A percentile compares a stretch with the other conserved stretches of the same genome.
phyloP scores from a whole-genome alignment of 306 rosid genomes.

The Citrullus amarus region DNA sequence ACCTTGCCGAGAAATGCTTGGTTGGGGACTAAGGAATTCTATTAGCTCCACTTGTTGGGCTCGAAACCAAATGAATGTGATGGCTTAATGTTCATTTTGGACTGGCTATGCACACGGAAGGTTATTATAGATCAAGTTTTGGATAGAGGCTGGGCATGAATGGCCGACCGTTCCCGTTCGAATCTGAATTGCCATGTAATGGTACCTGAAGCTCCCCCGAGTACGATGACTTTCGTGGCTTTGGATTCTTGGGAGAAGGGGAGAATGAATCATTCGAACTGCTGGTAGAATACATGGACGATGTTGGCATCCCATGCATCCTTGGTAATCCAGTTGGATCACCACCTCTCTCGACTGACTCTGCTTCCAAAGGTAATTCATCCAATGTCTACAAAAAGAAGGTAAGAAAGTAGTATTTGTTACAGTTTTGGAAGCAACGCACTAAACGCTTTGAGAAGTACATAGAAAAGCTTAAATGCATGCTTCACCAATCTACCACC shows the following conservation, averaged over 20 bases:
- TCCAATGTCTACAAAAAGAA: constrained; percentile 61
- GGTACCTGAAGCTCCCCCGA: constrained; percentile 84
- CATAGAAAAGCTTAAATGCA: neutral
- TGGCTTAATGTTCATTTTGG: neutral
- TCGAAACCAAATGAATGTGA: neutral
- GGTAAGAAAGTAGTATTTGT: neutral
- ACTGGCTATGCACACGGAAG: neutral
- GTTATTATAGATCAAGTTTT: constrained; percentile 27
- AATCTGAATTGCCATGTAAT: constrained; percentile 47
- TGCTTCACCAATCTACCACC: neutral
- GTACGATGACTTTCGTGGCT: constrained; percentile 72
- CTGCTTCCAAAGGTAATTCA: constrained; percentile 88
- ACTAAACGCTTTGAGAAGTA: neutral
- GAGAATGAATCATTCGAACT: constrained; percentile 45
- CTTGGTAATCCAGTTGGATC: constrained; percentile 79
- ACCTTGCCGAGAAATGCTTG: neutral
- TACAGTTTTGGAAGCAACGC: neutral
- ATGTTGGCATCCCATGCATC: constrained; percentile 67
- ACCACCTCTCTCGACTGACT: constrained; percentile 69
- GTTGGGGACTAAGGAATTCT: neutral
- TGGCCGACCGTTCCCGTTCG: constrained; percentile 53
- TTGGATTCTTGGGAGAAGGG: constrained; percentile 61
- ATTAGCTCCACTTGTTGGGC: neutral
- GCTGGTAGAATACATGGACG: constrained; percentile 55
- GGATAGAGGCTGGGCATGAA: constrained; percentile 57